Evolutionary conservation across 805 yeast genomes (phyloP), one percentile per base, ranked within the genome.

Genomic region (Kluyveromyces lactis): DNA sequence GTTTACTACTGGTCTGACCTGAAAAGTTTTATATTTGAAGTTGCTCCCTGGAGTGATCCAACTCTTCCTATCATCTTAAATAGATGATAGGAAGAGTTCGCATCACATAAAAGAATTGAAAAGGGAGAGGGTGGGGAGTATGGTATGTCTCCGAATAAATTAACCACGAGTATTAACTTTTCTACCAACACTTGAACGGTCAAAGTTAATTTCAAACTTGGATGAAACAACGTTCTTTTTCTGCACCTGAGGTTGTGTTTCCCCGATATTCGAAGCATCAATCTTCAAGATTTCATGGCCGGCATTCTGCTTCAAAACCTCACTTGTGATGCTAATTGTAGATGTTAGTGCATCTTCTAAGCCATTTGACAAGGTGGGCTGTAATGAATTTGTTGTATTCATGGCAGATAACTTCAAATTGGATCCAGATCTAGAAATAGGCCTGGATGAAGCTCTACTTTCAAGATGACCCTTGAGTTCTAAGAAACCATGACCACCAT

Each of bases 101-200:
- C n/a, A n/a, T n/a, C n/a, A n/a, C n/a, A n/a, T n/a, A n/a, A n/a
- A n/a, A n/a, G n/a, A n/a, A n/a, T n/a, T n/a, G n/a, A n/a, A n/a
- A n/a, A n/a, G n/a, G n/a, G n/a, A n/a, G n/a, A n/a, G n/a, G n/a
- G n/a, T n/a, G n/a, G n/a, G n/a, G n/a, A n/a, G n/a, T n/a, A n/a
- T n/a, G n/a, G n/a, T n/a, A n/a, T n/a, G n/a, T n/a, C n/a, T n/a
- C n/a, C n/a, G n/a, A n/a, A n/a, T n/a, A n/a, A 6, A 21, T 21
- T 27, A 34, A 4, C 37, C 37, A 15, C 37, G 44, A 2, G 58
- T 49, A 9, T 46, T 40, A 8, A 66, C 60, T 37, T 63, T 66
- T 45, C 60, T 63, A 3, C 70, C 70, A n/a, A 65, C 67, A 17
- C 50, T 47, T 4, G 65, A 62, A 42, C 70, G 62, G 39, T 65